Conservation (phyloP, 2,329 filamentous ascomycete genomes). For the Cytospora schulzeri region DNA sequence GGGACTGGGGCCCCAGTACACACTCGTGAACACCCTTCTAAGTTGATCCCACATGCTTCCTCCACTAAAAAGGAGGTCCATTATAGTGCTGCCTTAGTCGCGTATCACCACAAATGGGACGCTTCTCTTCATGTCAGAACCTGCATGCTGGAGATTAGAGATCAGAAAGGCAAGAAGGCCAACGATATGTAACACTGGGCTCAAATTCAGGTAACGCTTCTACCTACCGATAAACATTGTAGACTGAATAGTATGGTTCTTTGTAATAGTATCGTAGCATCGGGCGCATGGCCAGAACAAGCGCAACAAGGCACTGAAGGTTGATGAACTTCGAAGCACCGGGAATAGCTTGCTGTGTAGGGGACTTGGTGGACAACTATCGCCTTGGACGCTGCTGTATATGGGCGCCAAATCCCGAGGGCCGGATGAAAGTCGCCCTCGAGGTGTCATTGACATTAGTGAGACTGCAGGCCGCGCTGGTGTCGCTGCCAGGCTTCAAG, state of each 20-base stretch:
- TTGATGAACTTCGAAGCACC: neutral
- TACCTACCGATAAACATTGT: neutral
- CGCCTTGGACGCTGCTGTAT: neutral
- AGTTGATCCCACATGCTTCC: neutral
- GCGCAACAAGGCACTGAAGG: neutral
- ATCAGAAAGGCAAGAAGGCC: too few species aligned
- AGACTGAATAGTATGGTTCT: neutral
- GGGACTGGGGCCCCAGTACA: neutral
- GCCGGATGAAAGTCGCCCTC: neutral
- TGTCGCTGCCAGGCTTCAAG: neutral
- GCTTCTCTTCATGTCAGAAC: neutral
- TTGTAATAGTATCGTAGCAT: neutral
- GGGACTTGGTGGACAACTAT: neutral
- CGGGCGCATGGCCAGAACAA: neutral
- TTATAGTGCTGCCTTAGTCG: neutral
- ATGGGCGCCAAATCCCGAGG: neutral
- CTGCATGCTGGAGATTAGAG: neutral
- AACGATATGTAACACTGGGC: too few species aligned
- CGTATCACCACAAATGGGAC: neutral
- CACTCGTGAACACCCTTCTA: neutral
- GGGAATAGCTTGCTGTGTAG: neutral
- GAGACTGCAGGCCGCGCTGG: neutral
- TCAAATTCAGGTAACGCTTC: neutral
- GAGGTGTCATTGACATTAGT: neutral
- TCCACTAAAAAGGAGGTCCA: neutral